Conservation (phyloP, 108 stramenopile species). For the Skeletonema marinoi region DNA sequence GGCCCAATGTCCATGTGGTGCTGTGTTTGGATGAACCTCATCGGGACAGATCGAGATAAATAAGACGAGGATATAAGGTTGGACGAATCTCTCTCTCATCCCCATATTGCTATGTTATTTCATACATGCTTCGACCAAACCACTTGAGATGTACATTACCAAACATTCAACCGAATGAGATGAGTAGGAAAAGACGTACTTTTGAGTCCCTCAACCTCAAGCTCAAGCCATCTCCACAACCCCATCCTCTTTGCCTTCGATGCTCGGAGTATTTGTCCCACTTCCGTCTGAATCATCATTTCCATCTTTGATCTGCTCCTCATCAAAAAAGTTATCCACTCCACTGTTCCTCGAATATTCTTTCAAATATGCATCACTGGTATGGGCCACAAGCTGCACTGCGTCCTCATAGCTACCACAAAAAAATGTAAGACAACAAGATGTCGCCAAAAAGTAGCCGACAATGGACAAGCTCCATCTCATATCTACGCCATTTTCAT, state of each 20-base stretch:
- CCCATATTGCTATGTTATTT: too few species aligned
- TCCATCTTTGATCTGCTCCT: neutral
- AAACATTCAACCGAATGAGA: too few species aligned
- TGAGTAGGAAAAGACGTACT: too few species aligned
- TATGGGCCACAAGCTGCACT: conserved; percentile 30
- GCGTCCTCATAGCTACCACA: conserved; percentile 41
- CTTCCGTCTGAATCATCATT: neutral
- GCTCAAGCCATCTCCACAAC: neutral
- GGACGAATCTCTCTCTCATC: too few species aligned
- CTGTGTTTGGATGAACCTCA: too few species aligned
- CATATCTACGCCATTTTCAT: conserved; percentile 66
- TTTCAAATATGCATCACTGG: conserved; percentile 29
- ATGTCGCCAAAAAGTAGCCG: conserved; percentile 30
- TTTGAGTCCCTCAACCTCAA: too few species aligned
- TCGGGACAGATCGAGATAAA: too few species aligned
- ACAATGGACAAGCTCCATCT: conserved; percentile 42
- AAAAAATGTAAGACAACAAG: conserved; percentile 24
- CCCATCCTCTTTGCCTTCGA: neutral
- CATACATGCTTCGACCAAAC: too few species aligned
- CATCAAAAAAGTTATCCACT: neutral
- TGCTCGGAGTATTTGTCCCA: neutral
- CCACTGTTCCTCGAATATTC: conserved; percentile 18
- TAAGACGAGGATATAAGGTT: too few species aligned
- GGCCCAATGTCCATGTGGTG: too few species aligned
- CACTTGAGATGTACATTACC: too few species aligned